A percentile compares a stretch with the other conserved stretches of the same genome.
These are phyloP conservation scores for Taphrina wiesneri DNA, from an alignment of 1,139 yeast genomes.

Conservation along the genomic window DNA sequence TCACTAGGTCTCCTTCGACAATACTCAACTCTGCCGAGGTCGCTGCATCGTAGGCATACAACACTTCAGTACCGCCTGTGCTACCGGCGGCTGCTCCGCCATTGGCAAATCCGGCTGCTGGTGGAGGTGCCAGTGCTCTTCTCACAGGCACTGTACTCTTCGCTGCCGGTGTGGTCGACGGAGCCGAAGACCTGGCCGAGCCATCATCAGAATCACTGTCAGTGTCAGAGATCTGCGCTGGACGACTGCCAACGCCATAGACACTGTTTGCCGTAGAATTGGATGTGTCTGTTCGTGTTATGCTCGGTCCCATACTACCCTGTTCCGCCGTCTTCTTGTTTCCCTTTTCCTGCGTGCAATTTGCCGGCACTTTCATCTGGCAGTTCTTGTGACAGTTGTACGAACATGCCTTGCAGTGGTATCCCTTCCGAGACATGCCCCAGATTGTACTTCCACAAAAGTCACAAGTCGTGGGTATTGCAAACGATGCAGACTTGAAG, in stretches of 20 bases:
- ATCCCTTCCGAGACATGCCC: conserved; percentile 42
- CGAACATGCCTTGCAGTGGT: conserved; percentile 41
- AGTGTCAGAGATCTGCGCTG: background rate
- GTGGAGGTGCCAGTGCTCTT: conserved; percentile 22
- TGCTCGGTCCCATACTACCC: conserved; percentile 12
- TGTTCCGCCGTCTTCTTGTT: conserved; percentile 31
- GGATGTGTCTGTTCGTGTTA: conserved; percentile 15
- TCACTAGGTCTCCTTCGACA: conserved; percentile 61
- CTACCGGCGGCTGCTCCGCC: conserved; percentile 37
- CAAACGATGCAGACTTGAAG: conserved; percentile 41
- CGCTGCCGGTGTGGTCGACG: conserved; percentile 37
- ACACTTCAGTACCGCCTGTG: conserved; percentile 55
- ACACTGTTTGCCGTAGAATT: conserved; percentile 20
- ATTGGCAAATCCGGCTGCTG: conserved; percentile 23
- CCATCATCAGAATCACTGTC: conserved; percentile 7
- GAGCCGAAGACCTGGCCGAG: conserved; percentile 30
- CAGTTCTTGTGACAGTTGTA: conserved; percentile 42
- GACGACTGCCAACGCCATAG: conserved; percentile 6
- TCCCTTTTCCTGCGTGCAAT: conserved; percentile 39
- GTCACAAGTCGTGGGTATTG: conserved; percentile 41
- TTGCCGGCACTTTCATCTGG: conserved; percentile 42
- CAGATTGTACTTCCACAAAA: conserved; percentile 41
- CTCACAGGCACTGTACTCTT: conserved; percentile 29
- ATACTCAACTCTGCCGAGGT: conserved; percentile 76
- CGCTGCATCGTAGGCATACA: conserved; percentile 64